Evolutionary conservation across 1,139 yeast genomes (phyloP), one percentile per base, ranked within the genome.

Genomic region (Nakaseomyces kungkrabaensis): DNA sequence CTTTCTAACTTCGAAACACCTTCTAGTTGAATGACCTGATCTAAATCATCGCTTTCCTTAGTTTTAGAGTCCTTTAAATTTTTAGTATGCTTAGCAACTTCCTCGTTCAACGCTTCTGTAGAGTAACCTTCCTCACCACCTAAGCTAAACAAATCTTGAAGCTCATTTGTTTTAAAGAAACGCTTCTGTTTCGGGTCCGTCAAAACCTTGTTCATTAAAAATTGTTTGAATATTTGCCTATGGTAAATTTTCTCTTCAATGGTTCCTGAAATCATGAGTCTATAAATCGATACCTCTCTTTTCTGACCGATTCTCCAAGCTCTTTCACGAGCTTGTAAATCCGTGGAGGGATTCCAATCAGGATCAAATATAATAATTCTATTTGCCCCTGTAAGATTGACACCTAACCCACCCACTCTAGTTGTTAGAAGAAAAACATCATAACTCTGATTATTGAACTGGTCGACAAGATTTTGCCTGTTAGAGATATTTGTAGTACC

Each of bases 331-430:
- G 98, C 98, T 67, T 92, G 98, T 55, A 92, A 77, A 70, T 92
- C 98, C 0, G 97, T 92, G 0, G 97, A 88, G 0, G 98, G 98
- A 62, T 92, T 92, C 98, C 98, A 92, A 66, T 92, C 98, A 0
- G 98, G 98, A 62, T 92, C 98, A 64, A 76, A 92, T 17, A 92
- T 92, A 22, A 92, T 88, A 5, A 92, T 96, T 48, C 98, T 71
- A 59, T 89, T 92, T 0, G 98, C 98, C 4, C 97, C 97, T 0
- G 97, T 92, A 47, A 92, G 68, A 65, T 92, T 92, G 1, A 92
- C 87, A 25, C 98, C 98, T 44, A 92, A 72, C 0, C 98, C 98
- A 27, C 98, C 98, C 3, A 92, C 98, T 61, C 92, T 79, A 0
- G 98, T 92, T 0, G 98, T 92, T 44, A 92, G 71, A 32, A 92